A percentile compares a stretch with the other conserved stretches of the same genome.
These are phyloP conservation scores for Darksidea phi DNA, from an alignment of 495 filamentous ascomycete species.

Conservation along the genomic window DNA sequence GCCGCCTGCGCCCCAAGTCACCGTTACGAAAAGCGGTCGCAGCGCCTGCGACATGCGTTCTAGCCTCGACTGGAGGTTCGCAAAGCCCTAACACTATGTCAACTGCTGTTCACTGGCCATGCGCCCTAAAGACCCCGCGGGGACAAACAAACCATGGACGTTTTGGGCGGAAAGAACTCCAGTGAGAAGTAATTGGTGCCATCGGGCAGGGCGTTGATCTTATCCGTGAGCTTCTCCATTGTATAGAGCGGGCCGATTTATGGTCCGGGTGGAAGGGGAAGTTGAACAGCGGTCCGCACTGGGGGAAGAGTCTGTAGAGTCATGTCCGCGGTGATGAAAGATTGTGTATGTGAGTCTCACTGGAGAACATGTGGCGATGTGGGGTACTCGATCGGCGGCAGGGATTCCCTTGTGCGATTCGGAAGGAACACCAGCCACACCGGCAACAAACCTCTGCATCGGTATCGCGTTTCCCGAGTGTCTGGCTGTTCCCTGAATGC, in stretches of 20 bases:
- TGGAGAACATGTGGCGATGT: background rate
- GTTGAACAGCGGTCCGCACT: background rate
- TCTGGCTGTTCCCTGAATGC: too few relatives aligned
- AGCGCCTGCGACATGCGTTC: slow-evolving; percentile 92
- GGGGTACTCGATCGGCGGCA: slow-evolving; percentile 19
- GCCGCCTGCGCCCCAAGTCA: slow-evolving; percentile 97
- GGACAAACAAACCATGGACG: slow-evolving; percentile 64
- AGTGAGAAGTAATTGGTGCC: slow-evolving; percentile 87
- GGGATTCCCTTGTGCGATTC: background rate
- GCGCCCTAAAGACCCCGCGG: background rate
- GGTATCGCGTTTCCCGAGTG: too few relatives aligned
- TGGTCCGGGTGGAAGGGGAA: background rate
- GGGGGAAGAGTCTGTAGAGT: background rate
- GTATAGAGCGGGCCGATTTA: too few relatives aligned
- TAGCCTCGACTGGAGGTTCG: slow-evolving; percentile 87
- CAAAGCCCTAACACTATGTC: slow-evolving; percentile 62
- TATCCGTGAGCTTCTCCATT: slow-evolving; percentile 95
- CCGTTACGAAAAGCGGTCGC: slow-evolving; percentile 89
- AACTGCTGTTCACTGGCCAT: slow-evolving; percentile 25
- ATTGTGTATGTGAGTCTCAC: background rate
- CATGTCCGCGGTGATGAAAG: slow-evolving; percentile 10
- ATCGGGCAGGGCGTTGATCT: slow-evolving; percentile 85
- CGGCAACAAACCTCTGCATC: background rate
- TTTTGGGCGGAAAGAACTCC: slow-evolving; percentile 99
- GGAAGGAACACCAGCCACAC: background rate